Evolutionary conservation across 1,139 yeast genomes (phyloP).

Genomic region (Candida frijolesensis): DNA sequence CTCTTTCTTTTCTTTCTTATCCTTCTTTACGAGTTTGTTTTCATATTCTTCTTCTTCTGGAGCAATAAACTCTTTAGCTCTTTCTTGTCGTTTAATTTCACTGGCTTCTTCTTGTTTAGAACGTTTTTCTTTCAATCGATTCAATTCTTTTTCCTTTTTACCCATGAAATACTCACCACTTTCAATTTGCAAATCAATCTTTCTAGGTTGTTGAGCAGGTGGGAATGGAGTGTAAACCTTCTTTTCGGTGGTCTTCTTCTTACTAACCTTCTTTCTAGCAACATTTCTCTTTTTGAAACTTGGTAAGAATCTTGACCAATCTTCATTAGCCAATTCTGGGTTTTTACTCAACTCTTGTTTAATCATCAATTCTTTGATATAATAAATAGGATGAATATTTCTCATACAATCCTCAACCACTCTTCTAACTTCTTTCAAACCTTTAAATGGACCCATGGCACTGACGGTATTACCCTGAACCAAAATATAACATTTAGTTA

Average conservation of each 20-base stretch:
- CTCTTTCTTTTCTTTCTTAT: constrained; percentile 23
- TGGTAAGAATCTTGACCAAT: constrained; percentile 96
- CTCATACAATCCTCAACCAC: constrained; percentile 98
- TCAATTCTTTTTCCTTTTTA: constrained; percentile 74
- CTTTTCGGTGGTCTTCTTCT: constrained; percentile 62
- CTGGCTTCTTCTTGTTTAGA: constrained; percentile 75
- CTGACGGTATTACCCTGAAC: constrained; percentile 98
- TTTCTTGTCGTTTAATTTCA: constrained; percentile 65
- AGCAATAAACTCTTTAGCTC: constrained; percentile 79
- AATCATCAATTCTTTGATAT: constrained; percentile 96
- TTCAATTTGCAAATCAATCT: constrained; percentile 95
- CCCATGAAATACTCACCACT: constrained; percentile 97
- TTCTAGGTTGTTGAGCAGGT: constrained; percentile 95
- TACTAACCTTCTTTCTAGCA: constrained; percentile 91
- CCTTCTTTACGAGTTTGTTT: constrained; percentile 26
- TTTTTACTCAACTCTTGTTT: constrained; percentile 92
- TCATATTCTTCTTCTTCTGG: constrained; percentile 73
- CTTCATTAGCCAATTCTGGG: constrained; percentile 93
- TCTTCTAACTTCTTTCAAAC: constrained; percentile 87
- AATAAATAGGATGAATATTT: constrained; percentile 94
- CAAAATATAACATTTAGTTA: constrained; percentile 89
- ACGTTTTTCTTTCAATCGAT: constrained; percentile 74
- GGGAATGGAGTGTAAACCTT: constrained; percentile 98
- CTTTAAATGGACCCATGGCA: constrained; percentile 96
- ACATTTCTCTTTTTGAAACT: constrained; percentile 96